Percentiles rank a stretch among this genome's conserved stretches.
Conservation (phyloP, 2,329 filamentous ascomycete species). For the Sporothrix protearum region DNA sequence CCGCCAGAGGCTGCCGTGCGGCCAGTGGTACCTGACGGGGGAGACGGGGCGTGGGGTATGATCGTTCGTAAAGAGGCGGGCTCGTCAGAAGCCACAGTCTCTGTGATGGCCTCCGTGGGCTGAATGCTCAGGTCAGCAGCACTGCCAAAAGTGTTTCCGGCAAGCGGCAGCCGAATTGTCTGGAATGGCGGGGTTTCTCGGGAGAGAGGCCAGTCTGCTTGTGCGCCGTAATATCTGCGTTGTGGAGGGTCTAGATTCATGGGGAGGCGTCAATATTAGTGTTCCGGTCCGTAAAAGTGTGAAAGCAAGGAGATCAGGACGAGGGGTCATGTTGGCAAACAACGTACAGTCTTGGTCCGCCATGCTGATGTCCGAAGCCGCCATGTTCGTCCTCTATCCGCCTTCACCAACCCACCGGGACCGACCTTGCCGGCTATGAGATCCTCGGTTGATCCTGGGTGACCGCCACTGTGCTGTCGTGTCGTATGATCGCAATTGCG, state of each 20-base stretch:
- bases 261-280: not conserved
- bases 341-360: not conserved
- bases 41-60: conserved; percentile 40
- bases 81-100: conserved; percentile 30
- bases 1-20: conserved; percentile 32
- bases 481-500: not conserved
- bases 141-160: conserved; percentile 25
- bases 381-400: not conserved
- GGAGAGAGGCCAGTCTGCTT: conserved; percentile 13
- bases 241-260: not conserved
- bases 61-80: conserved; percentile 35
- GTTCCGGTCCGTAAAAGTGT: not conserved
- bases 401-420: not conserved
- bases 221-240: not conserved
- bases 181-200: conserved; percentile 23
- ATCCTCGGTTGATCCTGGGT: not conserved
- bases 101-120: conserved; percentile 7
- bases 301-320: not conserved
- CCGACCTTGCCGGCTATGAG: not conserved
- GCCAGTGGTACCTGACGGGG: conserved; percentile 32
- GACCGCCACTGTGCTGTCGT: not conserved
- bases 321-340: not conserved
- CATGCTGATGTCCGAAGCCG: not conserved
- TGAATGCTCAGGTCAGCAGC: not conserved
- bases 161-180: conserved; percentile 25